Percentiles rank a stretch among this genome's conserved stretches.
phyloP scores from a whole-genome alignment of 2,329 filamentous ascomycete genomes.

The Fusarium praegraminearum region DNA sequence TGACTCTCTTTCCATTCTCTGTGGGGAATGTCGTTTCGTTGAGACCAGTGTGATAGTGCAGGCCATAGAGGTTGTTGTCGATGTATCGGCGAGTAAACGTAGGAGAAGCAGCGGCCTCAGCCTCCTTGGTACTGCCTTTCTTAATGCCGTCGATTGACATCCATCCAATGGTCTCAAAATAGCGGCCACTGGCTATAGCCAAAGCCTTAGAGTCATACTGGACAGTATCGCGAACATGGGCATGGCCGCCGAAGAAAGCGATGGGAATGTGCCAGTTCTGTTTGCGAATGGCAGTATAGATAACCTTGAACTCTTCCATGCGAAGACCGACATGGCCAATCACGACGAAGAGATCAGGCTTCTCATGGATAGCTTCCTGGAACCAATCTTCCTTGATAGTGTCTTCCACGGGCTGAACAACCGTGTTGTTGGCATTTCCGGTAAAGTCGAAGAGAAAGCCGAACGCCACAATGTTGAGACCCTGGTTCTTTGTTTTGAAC shows the following conservation, averaged over 20 bases:
- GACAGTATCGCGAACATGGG: constrained; percentile 86
- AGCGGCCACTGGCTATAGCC: constrained; percentile 87
- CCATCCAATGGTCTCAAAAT: constrained; percentile 96
- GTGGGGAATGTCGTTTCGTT: constrained; percentile 82
- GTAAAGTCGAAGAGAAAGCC: constrained; percentile 97
- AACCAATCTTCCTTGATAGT: constrained; percentile 91
- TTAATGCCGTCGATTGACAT: constrained; percentile 81
- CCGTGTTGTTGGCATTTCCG: constrained; percentile 89
- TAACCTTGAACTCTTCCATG: constrained; percentile 80
- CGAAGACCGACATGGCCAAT: constrained; percentile 86
- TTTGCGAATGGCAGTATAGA: constrained; percentile 83
- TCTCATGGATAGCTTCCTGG: constrained; percentile 82
- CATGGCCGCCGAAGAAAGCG: constrained; percentile 91
- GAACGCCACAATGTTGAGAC: constrained; percentile 85
- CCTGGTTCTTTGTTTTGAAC: constrained; percentile 91
- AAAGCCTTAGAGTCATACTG: constrained; percentile 82
- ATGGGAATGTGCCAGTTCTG: constrained; percentile 86
- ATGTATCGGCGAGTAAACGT: constrained; percentile 86
- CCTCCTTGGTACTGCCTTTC: constrained; percentile 40
- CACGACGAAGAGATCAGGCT: constrained; percentile 88
- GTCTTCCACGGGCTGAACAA: constrained; percentile 82
- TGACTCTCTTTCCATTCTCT: constrained; percentile 77
- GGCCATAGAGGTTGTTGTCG: constrained; percentile 90
- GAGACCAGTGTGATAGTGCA: constrained; percentile 82
- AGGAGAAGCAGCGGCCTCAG: constrained; percentile 55